Percentiles rank a stretch among this genome's conserved stretches.
Conservation (phyloP, 257 asterid species). For the Dorcoceras hygrometricum region DNA sequence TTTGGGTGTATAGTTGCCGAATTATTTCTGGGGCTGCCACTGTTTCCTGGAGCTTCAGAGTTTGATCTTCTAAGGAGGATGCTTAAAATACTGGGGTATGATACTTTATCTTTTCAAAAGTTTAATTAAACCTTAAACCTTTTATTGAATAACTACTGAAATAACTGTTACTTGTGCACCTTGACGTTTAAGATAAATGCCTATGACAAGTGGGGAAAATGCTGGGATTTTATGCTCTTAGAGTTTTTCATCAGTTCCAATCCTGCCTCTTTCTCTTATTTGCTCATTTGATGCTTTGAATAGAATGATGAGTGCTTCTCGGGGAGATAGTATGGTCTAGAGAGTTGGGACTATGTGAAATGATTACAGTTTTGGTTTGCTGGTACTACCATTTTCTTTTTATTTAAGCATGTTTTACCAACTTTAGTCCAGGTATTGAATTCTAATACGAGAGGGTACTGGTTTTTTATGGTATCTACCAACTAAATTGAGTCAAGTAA, state of each 20-base stretch:
- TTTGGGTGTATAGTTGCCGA: slow-evolving; percentile 99
- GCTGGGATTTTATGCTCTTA: slow-evolving; percentile 19
- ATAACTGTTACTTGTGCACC: slow-evolving; percentile 13
- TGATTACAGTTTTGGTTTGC: not conserved
- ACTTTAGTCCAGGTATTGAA: not conserved
- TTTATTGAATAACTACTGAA: slow-evolving; percentile 6
- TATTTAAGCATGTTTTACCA: not conserved
- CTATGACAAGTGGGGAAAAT: slow-evolving; percentile 11
- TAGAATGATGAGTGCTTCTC: not conserved
- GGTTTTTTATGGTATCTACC: not conserved
- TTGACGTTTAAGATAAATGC: slow-evolving; percentile 3
- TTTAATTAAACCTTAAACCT: slow-evolving; percentile 14
- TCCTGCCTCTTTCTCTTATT: slow-evolving; percentile 11
- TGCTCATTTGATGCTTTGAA: not conserved
- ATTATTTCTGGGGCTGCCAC: slow-evolving; percentile 84
- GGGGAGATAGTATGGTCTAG: not conserved
- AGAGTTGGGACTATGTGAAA: not conserved
- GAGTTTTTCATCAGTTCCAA: slow-evolving; percentile 11
- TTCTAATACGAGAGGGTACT: not conserved
- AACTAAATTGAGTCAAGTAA: not conserved
- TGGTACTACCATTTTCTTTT: not conserved
- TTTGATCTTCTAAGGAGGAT: slow-evolving; percentile 93
- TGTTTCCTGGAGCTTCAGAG: slow-evolving; percentile 99
- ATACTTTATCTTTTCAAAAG: slow-evolving; percentile 22
- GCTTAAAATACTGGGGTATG: slow-evolving; percentile 93